Percentiles rank a stretch among this genome's conserved stretches.
phyloP scores from a whole-genome alignment of 306 rosid species.

The Cucumis sativus region DNA sequence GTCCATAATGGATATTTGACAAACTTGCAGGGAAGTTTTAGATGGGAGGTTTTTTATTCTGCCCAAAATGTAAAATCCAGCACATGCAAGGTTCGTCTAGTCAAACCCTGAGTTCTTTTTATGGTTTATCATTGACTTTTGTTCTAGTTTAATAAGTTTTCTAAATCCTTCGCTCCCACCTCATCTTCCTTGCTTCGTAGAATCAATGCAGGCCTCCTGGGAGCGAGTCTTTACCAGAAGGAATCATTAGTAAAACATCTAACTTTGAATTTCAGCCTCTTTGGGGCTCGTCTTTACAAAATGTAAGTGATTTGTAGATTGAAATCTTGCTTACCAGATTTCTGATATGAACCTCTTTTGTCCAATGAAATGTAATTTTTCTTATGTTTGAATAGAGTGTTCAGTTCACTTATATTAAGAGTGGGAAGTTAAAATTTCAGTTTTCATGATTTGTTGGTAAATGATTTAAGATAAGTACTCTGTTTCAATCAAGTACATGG shows the following conservation, averaged over 20 bases:
- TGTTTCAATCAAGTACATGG: background rate
- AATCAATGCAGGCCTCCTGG: conserved; percentile 23
- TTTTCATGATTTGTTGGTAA: background rate
- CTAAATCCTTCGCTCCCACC: background rate
- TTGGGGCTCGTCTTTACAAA: conserved; percentile 27
- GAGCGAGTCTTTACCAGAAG: conserved; percentile 28
- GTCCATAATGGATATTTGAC: background rate
- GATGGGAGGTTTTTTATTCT: conserved; percentile 41
- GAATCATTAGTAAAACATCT: conserved; percentile 29
- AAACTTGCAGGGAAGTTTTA: conserved; percentile 48
- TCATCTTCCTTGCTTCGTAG: conserved; percentile 10
- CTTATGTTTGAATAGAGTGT: background rate
- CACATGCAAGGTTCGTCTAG: conserved; percentile 51
- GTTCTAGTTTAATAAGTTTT: background rate
- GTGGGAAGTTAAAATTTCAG: background rate
- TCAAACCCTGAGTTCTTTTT: background rate
- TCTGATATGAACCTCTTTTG: background rate
- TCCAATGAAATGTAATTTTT: background rate
- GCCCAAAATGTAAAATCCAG: conserved; percentile 15
- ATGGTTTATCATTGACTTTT: background rate
- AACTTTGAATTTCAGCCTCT: conserved; percentile 29
- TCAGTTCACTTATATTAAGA: background rate
- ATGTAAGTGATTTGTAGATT: conserved; percentile 7
- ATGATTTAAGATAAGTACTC: background rate
- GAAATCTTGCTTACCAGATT: background rate